These are phyloP conservation scores for Chlorella sp. DNA, from an alignment of 139 green algal species.

Conservation along the genomic window DNA sequence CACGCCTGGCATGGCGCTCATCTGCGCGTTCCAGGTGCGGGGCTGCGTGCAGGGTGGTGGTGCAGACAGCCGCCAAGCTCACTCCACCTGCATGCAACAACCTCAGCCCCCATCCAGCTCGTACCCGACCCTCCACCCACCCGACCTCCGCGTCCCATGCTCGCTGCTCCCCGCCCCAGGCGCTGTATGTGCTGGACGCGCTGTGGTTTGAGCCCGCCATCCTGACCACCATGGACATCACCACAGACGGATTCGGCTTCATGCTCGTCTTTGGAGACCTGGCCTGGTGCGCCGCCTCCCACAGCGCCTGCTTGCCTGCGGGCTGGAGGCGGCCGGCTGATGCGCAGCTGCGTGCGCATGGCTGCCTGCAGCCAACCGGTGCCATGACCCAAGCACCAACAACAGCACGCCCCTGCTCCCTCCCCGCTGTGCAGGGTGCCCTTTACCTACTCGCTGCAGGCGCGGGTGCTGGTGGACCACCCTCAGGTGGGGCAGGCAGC, in stretches of 20 bases:
- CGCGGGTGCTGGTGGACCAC: constrained; percentile 80
- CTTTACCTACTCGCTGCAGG: constrained; percentile 94
- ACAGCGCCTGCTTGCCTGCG: too few species aligned
- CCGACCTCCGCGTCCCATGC: background rate
- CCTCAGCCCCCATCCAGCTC: too few species aligned
- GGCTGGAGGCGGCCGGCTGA: too few species aligned
- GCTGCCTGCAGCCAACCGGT: too few species aligned
- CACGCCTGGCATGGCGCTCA: constrained; percentile 78
- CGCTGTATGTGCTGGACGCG: constrained; percentile 67
- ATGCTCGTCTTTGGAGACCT: constrained; percentile 99
- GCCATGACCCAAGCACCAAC: too few species aligned
- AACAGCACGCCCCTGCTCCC: too few species aligned
- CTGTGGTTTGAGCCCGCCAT: constrained; percentile 84
- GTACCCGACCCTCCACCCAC: background rate
- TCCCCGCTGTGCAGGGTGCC: constrained; percentile 71
- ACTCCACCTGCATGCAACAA: too few species aligned
- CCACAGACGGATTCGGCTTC: constrained; percentile 97
- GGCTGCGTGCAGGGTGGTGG: too few species aligned
- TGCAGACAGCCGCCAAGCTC: too few species aligned
- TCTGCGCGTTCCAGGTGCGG: constrained; percentile 81
- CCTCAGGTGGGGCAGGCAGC: constrained; percentile 36
- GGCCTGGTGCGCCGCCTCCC: constrained; percentile 57
- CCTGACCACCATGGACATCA: constrained; percentile 99
- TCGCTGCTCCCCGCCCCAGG: background rate
- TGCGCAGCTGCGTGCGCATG: too few species aligned